phyloP scores from a whole-genome alignment of 1,284 basidiomycete species.

The Erythrobasidium hasegawianum region DNA sequence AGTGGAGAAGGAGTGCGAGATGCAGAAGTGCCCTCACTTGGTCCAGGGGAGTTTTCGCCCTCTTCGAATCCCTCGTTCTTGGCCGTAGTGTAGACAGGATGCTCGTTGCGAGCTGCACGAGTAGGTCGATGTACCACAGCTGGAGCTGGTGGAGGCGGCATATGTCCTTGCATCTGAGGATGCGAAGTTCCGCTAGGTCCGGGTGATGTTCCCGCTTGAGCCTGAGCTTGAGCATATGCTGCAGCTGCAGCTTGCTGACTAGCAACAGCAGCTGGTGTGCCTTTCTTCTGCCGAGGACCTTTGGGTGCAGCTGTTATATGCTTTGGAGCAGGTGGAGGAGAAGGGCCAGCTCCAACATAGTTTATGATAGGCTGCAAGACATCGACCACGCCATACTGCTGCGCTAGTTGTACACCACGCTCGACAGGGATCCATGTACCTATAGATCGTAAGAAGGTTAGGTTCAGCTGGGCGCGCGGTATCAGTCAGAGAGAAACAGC shows the following conservation, averaged over 20 bases:
- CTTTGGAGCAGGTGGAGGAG: constrained; percentile 93
- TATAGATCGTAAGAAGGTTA: too few species aligned
- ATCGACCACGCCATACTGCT: constrained; percentile 87
- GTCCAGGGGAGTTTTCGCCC: constrained; percentile 76
- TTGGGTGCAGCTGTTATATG: constrained; percentile 74
- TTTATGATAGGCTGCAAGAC: constrained; percentile 90
- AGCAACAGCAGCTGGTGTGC: constrained; percentile 27
- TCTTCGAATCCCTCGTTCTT: constrained; percentile 55
- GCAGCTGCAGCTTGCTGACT: not conserved
- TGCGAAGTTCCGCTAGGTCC: not conserved
- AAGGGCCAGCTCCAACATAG: constrained; percentile 79
- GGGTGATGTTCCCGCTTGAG: constrained; percentile 8
- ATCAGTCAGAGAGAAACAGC: too few species aligned
- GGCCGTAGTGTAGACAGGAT: constrained; percentile 28
- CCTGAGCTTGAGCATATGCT: constrained; percentile 19
- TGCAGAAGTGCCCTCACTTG: constrained; percentile 78
- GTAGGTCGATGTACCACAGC: not conserved
- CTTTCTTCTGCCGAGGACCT: constrained; percentile 50
- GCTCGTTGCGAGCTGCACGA: constrained; percentile 38
- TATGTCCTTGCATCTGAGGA: constrained; percentile 1
- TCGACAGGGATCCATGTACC: constrained; percentile 99
- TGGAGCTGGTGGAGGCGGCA: not conserved
- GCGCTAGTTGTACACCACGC: constrained; percentile 76
- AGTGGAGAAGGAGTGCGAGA: constrained; percentile 87
- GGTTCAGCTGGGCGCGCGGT: too few species aligned